Evolutionary conservation across 2,329 filamentous ascomycete genomes (phyloP), one percentile per base, ranked within the genome.

Genomic region (Aspergillus persii): DNA sequence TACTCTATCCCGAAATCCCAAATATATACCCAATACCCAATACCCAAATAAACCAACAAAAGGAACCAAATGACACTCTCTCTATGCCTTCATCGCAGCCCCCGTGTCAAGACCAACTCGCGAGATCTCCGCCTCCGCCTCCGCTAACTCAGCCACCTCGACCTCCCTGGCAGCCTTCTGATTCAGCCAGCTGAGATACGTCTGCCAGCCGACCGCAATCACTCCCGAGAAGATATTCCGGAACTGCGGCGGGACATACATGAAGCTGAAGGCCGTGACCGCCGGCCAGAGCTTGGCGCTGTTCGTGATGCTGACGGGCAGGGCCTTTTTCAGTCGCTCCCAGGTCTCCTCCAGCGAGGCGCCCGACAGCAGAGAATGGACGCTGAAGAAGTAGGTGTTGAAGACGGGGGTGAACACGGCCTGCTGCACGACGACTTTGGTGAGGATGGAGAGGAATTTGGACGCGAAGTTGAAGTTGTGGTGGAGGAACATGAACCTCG

Each of bases 161-260:
- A 85, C 83, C 66, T 81, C 79, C 52, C 80, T 79, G 73, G 92
- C 91, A 1, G 90, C 91, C 62, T 80, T 80, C 68, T 89, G 83
- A 69, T 96, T 96, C 69, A 96, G 75, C 74, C 87, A 90, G 66
- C 88, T 91, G 67, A 97, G 71, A 80, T 96, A 97, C 0, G 91
- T 92, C 83, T 96, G 93, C 93, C 93, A 97, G 0, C 90, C 90
- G 54, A 96, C 89, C 1, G 91, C 91, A 64, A 96, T 84, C 6
- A 89, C 78, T 1, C 90, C 91, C 0, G 89, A 86, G 66, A 96
- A 95, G 15, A 96, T 83, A 67, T 87, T 90, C 53, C 93, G 82
- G 75, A 91, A 94, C 70, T 94, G 87, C 51, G 92, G 80, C 29
- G 88, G 86, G 4, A 97, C 80, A 69, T 91, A 95, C n/a, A 89